phyloP scores from a whole-genome alignment of 495 filamentous ascomycete genomes.

The Bacidia rubella region DNA sequence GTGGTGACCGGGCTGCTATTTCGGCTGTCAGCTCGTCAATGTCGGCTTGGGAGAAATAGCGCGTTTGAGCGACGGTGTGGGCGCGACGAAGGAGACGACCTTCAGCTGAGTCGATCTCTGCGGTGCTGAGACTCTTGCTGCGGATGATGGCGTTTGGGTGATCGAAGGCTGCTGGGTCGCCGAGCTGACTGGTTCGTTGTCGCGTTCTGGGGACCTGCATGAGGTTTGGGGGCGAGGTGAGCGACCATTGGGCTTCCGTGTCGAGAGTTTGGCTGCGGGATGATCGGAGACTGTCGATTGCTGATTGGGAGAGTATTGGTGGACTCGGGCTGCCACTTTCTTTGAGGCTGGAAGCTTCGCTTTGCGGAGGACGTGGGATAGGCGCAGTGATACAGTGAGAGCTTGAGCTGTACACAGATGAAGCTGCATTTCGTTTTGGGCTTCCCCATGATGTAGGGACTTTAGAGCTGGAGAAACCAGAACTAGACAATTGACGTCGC shows the following conservation, averaged over 20 bases:
- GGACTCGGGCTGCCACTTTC: not conserved
- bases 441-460: conserved; percentile 7
- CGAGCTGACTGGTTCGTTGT: not conserved
- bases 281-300: not conserved
- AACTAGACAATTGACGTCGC: conserved; percentile 9
- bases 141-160: not conserved
- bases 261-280: not conserved
- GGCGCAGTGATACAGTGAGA: not conserved
- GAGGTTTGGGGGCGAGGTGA: not conserved
- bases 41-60: conserved; percentile 7
- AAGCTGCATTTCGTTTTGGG: not conserved
- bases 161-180: not conserved
- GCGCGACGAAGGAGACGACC: not conserved
- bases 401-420: conserved; percentile 12
- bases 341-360: not conserved
- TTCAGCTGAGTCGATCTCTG: not conserved
- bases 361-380: not conserved
- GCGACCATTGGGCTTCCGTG: not conserved
- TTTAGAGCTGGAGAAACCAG: not conserved
- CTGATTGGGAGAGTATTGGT: not conserved
- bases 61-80: not conserved
- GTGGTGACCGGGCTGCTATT: conserved; percentile 5
- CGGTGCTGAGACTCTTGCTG: not conserved
- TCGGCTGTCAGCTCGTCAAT: conserved; percentile 10
- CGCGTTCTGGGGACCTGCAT: not conserved